Evolutionary conservation across 83 land plant genomes (phyloP).

Genomic region (Thuja plicata): DNA sequence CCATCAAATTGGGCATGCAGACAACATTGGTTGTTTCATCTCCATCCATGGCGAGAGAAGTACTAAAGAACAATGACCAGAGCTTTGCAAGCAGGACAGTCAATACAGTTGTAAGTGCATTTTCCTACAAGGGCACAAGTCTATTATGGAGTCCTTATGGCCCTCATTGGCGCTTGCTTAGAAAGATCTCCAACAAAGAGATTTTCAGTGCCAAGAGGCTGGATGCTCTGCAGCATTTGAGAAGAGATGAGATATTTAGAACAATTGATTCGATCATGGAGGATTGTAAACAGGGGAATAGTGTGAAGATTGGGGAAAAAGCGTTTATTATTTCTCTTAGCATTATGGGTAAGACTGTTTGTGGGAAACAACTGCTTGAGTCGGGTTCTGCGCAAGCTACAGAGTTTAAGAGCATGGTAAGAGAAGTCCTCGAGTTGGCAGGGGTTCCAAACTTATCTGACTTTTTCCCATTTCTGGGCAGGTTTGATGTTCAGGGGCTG

Average conservation of each 20-base stretch:
- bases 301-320: too few species aligned
- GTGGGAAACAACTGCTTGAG: slow-evolving; percentile 10
- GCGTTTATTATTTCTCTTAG: slow-evolving; percentile 13
- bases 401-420: slow-evolving; percentile 23
- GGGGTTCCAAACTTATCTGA: too few species aligned
- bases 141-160: slow-evolving; percentile 25
- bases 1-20: too few species aligned
- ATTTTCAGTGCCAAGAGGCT: too few species aligned
- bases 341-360: slow-evolving; percentile 23
- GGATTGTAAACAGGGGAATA: neutral
- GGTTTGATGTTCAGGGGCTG: slow-evolving; percentile 16
- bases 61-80: too few species aligned
- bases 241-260: neutral
- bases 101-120: slow-evolving; percentile 14
- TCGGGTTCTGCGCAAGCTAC: neutral
- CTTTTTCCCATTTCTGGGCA: too few species aligned
- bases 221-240: too few species aligned
- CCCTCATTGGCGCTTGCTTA: neutral
- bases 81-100: slow-evolving; percentile 16
- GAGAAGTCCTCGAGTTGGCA: slow-evolving; percentile 24
- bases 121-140: slow-evolving; percentile 21
- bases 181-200: too few species aligned
- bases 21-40: too few species aligned
- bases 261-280: neutral
- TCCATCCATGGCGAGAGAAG: too few species aligned